These are phyloP conservation scores for Colletotrichum melonis DNA, from an alignment of 2,329 filamentous ascomycete genomes.

Conservation along the genomic window DNA sequence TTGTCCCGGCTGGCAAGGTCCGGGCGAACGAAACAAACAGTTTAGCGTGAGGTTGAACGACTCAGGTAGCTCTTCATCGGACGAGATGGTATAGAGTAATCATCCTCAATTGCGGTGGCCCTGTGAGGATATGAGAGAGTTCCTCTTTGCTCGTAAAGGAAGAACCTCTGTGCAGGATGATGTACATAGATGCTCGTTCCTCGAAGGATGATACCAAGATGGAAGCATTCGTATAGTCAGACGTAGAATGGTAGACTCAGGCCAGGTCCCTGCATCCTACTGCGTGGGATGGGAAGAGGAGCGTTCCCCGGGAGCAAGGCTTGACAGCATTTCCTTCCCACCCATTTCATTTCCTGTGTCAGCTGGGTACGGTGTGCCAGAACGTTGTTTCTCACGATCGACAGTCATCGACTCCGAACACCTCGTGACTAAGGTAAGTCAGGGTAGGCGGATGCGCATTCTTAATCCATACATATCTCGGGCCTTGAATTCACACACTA, in stretches of 20 bases:
- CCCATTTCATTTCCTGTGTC: background rate
- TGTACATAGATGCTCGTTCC: background rate
- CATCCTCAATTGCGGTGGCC: background rate
- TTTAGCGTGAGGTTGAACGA: constrained; percentile 9
- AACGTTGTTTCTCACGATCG: background rate
- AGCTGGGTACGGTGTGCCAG: background rate
- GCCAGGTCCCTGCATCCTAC: background rate
- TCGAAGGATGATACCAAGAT: background rate
- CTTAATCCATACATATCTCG: background rate
- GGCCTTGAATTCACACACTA: background rate
- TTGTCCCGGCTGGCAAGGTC: constrained; percentile 11
- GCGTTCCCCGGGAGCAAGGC: background rate
- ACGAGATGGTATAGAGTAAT: background rate
- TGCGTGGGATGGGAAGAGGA: background rate
- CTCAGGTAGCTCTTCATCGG: constrained; percentile 9
- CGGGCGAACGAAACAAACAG: constrained; percentile 4
- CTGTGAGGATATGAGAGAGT: background rate
- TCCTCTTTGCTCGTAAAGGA: background rate
- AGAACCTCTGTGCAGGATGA: background rate
- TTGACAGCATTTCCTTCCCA: background rate
- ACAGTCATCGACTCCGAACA: background rate
- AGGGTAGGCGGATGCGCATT: no score
- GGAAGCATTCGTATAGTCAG: background rate
- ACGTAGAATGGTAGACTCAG: background rate
- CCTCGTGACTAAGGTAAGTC: background rate